Evolutionary conservation across 805 yeast genomes (phyloP).

Genomic region (Teunomyces tritomae): DNA sequence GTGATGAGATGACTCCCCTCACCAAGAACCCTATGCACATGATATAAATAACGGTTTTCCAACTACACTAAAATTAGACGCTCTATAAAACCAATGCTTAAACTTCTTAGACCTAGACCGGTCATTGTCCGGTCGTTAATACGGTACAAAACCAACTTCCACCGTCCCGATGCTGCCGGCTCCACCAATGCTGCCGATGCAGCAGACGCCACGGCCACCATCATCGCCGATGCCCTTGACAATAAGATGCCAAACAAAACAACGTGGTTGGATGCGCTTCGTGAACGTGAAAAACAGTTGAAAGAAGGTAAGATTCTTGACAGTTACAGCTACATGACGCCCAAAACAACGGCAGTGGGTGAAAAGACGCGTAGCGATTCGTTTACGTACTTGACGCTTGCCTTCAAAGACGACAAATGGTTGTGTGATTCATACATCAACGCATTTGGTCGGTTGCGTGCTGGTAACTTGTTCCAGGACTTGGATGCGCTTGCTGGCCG

Average conservation of each 20-base stretch:
- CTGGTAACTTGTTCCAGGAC: conserved; percentile 93
- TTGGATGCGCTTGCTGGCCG: conserved; percentile 92
- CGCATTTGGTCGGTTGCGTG: conserved; percentile 86
- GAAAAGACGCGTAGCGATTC: conserved; percentile 80
- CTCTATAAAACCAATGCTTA: background rate
- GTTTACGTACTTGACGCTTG: conserved; percentile 64
- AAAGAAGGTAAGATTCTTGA: conserved; percentile 73
- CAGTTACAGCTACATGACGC: conserved; percentile 67
- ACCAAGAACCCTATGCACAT: background rate
- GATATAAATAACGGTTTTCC: too few relatives aligned
- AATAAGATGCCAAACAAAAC: conserved; percentile 46
- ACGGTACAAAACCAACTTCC: conserved; percentile 15
- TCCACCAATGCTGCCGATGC: conserved; percentile 55
- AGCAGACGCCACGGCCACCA: conserved; percentile 75
- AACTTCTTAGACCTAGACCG: background rate
- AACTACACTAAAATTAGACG: too few relatives aligned
- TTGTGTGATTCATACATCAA: conserved; percentile 84
- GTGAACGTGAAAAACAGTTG: conserved; percentile 66
- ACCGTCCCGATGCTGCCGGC: conserved; percentile 36
- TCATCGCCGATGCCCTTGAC: conserved; percentile 59
- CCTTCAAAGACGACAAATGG: conserved; percentile 81
- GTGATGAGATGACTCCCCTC: background rate
- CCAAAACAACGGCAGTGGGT: conserved; percentile 64
- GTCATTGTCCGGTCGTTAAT: background rate
- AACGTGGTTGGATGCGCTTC: conserved; percentile 85